These are phyloP conservation scores for Ustilaginoidea virens DNA, from an alignment of 2,329 filamentous ascomycete genomes.

Conservation along the genomic window DNA sequence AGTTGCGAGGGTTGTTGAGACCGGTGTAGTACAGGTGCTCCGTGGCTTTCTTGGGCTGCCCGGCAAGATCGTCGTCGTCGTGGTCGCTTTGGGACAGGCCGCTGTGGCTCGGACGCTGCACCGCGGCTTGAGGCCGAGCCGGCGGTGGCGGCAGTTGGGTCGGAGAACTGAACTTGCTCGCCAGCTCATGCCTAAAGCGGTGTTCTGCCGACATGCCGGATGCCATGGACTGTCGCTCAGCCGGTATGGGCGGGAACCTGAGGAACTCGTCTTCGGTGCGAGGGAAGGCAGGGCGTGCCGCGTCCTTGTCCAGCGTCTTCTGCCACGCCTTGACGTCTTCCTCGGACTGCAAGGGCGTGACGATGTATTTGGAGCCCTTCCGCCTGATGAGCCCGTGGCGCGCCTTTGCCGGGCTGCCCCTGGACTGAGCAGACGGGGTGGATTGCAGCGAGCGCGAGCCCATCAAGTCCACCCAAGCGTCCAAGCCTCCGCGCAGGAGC, in stretches of 20 bases:
- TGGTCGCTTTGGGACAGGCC: slow-evolving; percentile 40
- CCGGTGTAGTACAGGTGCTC: slow-evolving; percentile 40
- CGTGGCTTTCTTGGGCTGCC: slow-evolving; percentile 21
- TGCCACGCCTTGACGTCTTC: slow-evolving; percentile 76
- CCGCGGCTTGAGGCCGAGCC: slow-evolving; percentile 49
- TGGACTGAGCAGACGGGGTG: slow-evolving; percentile 18
- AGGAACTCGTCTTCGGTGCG: slow-evolving; percentile 73
- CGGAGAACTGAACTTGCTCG: slow-evolving; percentile 24
- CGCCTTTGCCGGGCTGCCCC: slow-evolving; percentile 7
- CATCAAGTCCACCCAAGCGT: slow-evolving; percentile 76
- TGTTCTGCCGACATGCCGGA: slow-evolving; percentile 17
- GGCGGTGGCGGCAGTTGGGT: slow-evolving; percentile 41
- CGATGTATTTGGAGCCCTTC: slow-evolving; percentile 29
- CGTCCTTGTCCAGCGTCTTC: slow-evolving; percentile 55
- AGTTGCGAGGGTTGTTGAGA: slow-evolving; percentile 64
- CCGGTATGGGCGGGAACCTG: slow-evolving; percentile 58
- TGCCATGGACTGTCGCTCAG: slow-evolving; percentile 45
- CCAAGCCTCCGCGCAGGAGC: slow-evolving; percentile 65
- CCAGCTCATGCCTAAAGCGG: slow-evolving; percentile 13
- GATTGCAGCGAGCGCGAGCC: slow-evolving; percentile 47
- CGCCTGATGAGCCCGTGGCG: slow-evolving; percentile 16
- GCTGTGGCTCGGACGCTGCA: slow-evolving; percentile 61
- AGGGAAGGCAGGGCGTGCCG: slow-evolving; percentile 38
- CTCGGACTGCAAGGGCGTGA: slow-evolving; percentile 59
- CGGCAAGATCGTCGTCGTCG: slow-evolving; percentile 17